A percentile compares a stretch with the other conserved stretches of the same genome.
phyloP scores from a whole-genome alignment of 2,329 filamentous ascomycete species.

The Fusarium ramigenum region DNA sequence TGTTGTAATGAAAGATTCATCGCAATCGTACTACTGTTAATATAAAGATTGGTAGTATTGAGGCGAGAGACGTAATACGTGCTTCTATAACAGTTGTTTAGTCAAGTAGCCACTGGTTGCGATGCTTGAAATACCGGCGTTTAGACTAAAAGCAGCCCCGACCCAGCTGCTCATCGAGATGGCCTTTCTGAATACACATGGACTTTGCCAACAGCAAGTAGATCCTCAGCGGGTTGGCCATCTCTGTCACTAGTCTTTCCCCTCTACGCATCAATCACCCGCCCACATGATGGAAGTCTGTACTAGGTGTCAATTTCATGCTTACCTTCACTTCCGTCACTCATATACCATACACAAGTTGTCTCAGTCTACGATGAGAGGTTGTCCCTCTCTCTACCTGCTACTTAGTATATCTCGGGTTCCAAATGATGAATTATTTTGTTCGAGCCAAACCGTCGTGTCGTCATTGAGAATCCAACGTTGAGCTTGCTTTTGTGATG shows the following conservation, averaged over 20 bases:
- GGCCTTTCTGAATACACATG: background rate
- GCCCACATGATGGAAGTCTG: background rate
- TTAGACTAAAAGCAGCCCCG: background rate
- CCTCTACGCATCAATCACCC: background rate
- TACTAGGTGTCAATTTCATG: background rate
- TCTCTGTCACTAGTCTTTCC: background rate
- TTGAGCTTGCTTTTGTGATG: background rate
- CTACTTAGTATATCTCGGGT: background rate
- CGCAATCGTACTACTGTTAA: accelerated
- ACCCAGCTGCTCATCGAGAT: background rate
- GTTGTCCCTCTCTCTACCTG: background rate
- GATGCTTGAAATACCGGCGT: background rate
- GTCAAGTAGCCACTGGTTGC: background rate
- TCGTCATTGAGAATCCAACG: background rate
- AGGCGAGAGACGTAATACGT: background rate
- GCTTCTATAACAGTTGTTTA: background rate
- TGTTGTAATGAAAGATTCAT: background rate
- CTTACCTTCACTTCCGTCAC: background rate
- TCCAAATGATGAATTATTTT: background rate
- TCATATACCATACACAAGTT: background rate
- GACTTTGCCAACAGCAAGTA: background rate
- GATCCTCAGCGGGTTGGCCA: background rate
- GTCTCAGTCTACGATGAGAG: background rate
- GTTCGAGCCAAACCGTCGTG: background rate
- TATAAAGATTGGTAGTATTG: too few species aligned